These are phyloP conservation scores for Nannochloris sp. DNA, from an alignment of 139 green algal genomes.

Conservation along the genomic window DNA sequence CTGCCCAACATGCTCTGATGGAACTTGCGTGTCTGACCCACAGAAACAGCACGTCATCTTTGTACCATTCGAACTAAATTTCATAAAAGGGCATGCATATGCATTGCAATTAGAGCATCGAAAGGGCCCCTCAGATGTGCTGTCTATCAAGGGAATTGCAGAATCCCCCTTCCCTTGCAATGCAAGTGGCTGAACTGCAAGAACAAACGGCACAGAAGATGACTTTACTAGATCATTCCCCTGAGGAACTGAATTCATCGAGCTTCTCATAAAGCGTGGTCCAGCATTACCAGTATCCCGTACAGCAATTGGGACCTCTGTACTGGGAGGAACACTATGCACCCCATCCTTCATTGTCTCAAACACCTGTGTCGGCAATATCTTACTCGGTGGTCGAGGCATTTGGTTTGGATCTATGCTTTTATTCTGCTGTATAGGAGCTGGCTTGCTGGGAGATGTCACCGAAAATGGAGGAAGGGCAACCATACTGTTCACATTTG, in stretches of 20 bases:
- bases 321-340: slow-evolving; percentile 31
- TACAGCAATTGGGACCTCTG: slow-evolving; percentile 36
- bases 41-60: slow-evolving; percentile 81
- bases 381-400: not conserved
- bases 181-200: slow-evolving; percentile 76
- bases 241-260: slow-evolving; percentile 68
- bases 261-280: slow-evolving; percentile 70
- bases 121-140: slow-evolving; percentile 69
- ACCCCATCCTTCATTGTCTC: slow-evolving; percentile 46
- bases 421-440: not conserved
- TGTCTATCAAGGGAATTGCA: slow-evolving; percentile 58
- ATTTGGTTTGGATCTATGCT: slow-evolving; percentile 5
- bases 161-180: slow-evolving; percentile 63
- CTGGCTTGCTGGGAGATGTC: not conserved
- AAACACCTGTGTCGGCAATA: slow-evolving; percentile 37
- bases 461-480: not conserved
- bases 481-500: too few relatives aligned
- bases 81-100: slow-evolving; percentile 85
- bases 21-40: slow-evolving; percentile 30
- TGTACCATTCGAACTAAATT: slow-evolving; percentile 45
- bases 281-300: slow-evolving; percentile 61
- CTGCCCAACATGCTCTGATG: slow-evolving; percentile 64
- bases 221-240: slow-evolving; percentile 63
- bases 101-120: slow-evolving; percentile 76
- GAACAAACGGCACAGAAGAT: slow-evolving; percentile 67